phyloP scores from a whole-genome alignment of 2,329 filamentous ascomycete species.

The Phialemoniopsis sp. region DNA sequence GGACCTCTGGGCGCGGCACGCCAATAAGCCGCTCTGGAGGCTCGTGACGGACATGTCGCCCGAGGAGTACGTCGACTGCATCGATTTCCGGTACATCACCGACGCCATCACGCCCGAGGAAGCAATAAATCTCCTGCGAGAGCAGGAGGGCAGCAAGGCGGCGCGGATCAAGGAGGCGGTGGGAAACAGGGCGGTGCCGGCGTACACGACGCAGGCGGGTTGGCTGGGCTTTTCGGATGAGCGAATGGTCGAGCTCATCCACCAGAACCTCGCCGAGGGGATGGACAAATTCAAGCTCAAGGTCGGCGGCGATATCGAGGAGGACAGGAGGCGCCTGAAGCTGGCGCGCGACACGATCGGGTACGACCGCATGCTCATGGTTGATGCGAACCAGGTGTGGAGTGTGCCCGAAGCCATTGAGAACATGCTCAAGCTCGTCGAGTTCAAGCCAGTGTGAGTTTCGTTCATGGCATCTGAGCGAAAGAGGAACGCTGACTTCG shows the following conservation, averaged over 20 bases:
- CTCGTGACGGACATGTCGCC: constrained; percentile 88
- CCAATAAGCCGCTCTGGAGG: constrained; percentile 85
- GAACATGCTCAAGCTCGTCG: constrained; percentile 77
- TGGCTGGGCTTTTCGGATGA: constrained; percentile 91
- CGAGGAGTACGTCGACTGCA: constrained; percentile 80
- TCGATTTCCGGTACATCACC: constrained; percentile 93
- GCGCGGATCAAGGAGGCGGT: constrained; percentile 71
- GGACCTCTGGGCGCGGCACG: constrained; percentile 88
- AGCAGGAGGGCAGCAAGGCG: constrained; percentile 63
- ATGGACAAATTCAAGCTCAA: constrained; percentile 91
- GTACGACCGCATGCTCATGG: constrained; percentile 86
- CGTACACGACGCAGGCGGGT: constrained; percentile 85
- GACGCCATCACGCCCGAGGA: constrained; percentile 88
- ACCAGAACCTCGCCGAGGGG: constrained; percentile 70
- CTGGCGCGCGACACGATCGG: constrained; percentile 80
- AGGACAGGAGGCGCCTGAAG: constrained; percentile 64
- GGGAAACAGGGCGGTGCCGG: constrained; percentile 71
- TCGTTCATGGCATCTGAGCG: too few species aligned
- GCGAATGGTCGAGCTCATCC: constrained; percentile 73
- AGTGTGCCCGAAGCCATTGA: constrained; percentile 83
- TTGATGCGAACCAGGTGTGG: constrained; percentile 93
- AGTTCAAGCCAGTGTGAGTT: constrained; percentile 87
- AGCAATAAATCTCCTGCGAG: constrained; percentile 66
- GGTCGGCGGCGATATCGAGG: constrained; percentile 68
- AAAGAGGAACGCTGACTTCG: too few species aligned